Conservation (phyloP, 176 grass and related monocot genomes). For the Paspalum vaginatum region DNA sequence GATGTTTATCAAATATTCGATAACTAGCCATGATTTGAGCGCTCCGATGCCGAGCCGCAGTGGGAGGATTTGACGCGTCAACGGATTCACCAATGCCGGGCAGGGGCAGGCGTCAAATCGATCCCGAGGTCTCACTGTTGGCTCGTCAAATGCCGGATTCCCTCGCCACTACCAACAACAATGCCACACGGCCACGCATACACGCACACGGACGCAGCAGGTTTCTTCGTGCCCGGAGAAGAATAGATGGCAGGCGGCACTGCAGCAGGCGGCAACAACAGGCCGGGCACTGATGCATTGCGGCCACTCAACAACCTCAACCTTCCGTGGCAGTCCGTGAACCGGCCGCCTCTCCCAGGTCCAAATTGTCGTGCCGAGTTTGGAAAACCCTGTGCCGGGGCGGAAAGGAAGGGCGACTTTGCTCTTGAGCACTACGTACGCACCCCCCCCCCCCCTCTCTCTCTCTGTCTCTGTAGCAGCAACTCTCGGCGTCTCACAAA, state of each 20-base stretch:
- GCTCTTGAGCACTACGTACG: not conserved
- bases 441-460: too few relatives aligned
- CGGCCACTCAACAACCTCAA: conserved; percentile 26
- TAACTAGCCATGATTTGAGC: too few relatives aligned
- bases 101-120: conserved; percentile 50
- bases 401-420: conserved; percentile 31
- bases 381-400: not conserved
- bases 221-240: conserved; percentile 26
- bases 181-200: not conserved
- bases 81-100: conserved; percentile 38
- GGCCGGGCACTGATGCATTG: not conserved
- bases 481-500: not conserved
- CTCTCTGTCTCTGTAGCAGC: not conserved
- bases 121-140: not conserved
- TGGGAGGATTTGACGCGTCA: not conserved
- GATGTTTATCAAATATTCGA: too few relatives aligned
- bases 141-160: conserved; percentile 52
- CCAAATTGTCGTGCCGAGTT: conserved; percentile 44
- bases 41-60: too few relatives aligned
- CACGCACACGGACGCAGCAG: not conserved
- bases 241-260: not conserved
- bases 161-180: conserved; percentile 33
- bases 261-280: not conserved
- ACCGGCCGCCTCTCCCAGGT: conserved; percentile 19
- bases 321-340: conserved; percentile 7